Conservation (phyloP, 2,329 filamentous ascomycete genomes). For the Tolypocladium paradoxum region DNA sequence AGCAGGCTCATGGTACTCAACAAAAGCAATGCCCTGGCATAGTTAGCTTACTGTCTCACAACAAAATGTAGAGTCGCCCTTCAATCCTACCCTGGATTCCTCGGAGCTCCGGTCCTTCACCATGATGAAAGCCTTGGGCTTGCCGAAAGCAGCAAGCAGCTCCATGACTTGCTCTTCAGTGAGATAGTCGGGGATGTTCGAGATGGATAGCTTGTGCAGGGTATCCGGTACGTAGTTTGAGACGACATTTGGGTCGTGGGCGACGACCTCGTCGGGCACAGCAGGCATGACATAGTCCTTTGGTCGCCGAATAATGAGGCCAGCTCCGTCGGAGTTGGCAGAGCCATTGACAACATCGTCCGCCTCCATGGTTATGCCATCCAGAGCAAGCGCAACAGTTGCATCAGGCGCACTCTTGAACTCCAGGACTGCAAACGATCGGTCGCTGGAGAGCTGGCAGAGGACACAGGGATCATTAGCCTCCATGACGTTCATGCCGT, state of each 20-base stretch:
- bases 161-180: constrained; percentile 87
- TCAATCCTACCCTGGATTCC: constrained; percentile 63
- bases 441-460: constrained; percentile 70
- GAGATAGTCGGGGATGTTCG: constrained; percentile 80
- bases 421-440: constrained; percentile 75
- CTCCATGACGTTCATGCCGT: constrained; percentile 87
- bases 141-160: constrained; percentile 80
- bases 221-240: constrained; percentile 80
- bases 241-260: constrained; percentile 66
- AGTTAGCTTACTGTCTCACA: not conserved
- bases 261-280: constrained; percentile 53
- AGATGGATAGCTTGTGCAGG: constrained; percentile 87
- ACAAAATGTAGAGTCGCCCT: not conserved
- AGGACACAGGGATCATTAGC: constrained; percentile 75
- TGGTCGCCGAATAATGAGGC: constrained; percentile 71
- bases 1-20: constrained; percentile 74
- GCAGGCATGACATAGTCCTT: constrained; percentile 96
- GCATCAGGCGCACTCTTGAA: constrained; percentile 82
- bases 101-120: constrained; percentile 80
- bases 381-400: constrained; percentile 80
- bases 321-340: constrained; percentile 40
- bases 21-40: constrained; percentile 81
- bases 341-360: constrained; percentile 47
- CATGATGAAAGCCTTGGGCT: constrained; percentile 82
- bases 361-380: constrained; percentile 80